Evolutionary conservation across 2,329 filamentous ascomycete species (phyloP).

Genomic region (Orbilia javanica): DNA sequence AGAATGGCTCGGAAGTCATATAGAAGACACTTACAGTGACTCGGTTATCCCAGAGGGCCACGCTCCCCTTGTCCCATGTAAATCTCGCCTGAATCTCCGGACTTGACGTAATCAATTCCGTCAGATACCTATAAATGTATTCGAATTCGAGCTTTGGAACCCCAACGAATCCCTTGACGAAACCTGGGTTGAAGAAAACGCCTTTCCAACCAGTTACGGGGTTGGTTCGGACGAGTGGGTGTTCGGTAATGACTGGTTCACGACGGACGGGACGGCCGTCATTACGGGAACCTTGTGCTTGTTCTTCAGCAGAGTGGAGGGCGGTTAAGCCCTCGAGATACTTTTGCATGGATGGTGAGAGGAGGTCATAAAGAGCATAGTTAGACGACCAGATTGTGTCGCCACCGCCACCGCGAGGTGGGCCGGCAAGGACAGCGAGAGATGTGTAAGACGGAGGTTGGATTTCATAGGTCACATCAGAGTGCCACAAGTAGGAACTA

Average conservation of each 20-base stretch:
- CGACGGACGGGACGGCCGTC: constrained; percentile 70
- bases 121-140: constrained; percentile 69
- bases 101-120: constrained; percentile 71
- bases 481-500: constrained; percentile 59
- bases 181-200: constrained; percentile 73
- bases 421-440: constrained; percentile 70
- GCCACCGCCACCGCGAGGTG: constrained; percentile 71
- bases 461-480: constrained; percentile 71
- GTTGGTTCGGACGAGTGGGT: constrained; percentile 73
- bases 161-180: constrained; percentile 72
- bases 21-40: constrained; percentile 66
- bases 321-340: constrained; percentile 73
- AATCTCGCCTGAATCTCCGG: constrained; percentile 79
- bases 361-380: constrained; percentile 72
- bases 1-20: background rate
- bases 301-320: constrained; percentile 70
- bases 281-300: constrained; percentile 69
- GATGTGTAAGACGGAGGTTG: constrained; percentile 73
- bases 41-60: constrained; percentile 78
- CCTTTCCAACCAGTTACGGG: constrained; percentile 75
- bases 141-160: constrained; percentile 72
- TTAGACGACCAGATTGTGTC: constrained; percentile 73
- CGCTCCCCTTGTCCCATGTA: constrained; percentile 74
- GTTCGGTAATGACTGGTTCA: constrained; percentile 70
- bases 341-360: constrained; percentile 71